These are phyloP conservation scores for Calonectria naviculata DNA, from an alignment of 2,329 filamentous ascomycete genomes.

Conservation along the genomic window DNA sequence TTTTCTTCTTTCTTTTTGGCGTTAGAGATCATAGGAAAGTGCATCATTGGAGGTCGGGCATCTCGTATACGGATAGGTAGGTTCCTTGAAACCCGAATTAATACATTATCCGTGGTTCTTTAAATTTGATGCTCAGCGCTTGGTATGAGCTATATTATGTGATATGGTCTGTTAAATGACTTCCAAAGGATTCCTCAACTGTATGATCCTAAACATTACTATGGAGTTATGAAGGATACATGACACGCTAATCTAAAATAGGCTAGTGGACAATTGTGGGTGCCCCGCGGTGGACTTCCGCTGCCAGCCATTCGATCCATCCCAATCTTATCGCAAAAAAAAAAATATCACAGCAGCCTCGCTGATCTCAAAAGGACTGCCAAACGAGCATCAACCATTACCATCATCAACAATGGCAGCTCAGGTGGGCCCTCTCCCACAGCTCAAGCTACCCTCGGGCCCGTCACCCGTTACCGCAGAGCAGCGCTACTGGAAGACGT, in stretches of 20 bases:
- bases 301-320: constrained; percentile 36
- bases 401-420: constrained; percentile 75
- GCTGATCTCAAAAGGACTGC: constrained; percentile 17
- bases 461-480: constrained; percentile 89
- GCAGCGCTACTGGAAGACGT: constrained; percentile 95
- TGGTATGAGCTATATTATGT: background rate
- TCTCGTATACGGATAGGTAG: constrained; percentile 5
- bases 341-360: constrained; percentile 40
- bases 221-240: background rate
- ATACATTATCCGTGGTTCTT: background rate
- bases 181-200: background rate
- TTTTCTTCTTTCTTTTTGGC: background rate
- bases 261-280: background rate
- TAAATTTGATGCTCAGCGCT: background rate
- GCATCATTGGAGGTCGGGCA: background rate
- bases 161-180: background rate
- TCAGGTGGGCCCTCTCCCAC: constrained; percentile 82
- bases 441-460: constrained; percentile 84
- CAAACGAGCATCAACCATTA: constrained; percentile 30
- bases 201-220: background rate
- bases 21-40: constrained; percentile 9
- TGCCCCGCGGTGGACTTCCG: constrained; percentile 22
- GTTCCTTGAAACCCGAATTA: background rate
- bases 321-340: constrained; percentile 42
- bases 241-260: background rate